These are phyloP conservation scores for Colletotrichum lupini DNA, from an alignment of 2,329 filamentous ascomycete genomes.

Conservation along the genomic window DNA sequence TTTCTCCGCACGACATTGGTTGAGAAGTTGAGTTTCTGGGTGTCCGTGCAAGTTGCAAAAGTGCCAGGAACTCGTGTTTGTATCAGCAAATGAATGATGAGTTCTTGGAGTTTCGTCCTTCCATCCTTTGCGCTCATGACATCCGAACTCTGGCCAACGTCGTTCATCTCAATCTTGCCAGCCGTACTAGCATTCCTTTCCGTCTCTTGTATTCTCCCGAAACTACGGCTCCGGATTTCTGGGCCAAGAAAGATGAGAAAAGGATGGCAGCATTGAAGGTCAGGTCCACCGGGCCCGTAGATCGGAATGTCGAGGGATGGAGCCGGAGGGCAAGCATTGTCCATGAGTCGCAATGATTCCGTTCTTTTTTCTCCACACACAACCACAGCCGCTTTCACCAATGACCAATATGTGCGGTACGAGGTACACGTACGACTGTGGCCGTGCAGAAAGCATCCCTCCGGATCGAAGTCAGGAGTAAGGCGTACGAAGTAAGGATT, in stretches of 20 bases:
- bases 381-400: neutral
- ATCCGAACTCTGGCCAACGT: neutral
- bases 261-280: neutral
- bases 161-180: slow-evolving; percentile 20
- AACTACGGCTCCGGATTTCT: neutral
- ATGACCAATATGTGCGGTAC: no score
- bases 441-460: neutral
- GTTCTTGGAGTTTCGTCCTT: neutral
- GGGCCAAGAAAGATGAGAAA: neutral
- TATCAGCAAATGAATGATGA: neutral
- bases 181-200: neutral
- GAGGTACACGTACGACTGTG: neutral
- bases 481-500: neutral
- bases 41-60: neutral
- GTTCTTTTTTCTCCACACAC: neutral
- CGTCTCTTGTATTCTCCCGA: neutral
- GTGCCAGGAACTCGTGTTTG: no score
- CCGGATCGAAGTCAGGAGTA: neutral
- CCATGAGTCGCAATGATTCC: slow-evolving; percentile 7
- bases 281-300: slow-evolving; percentile 16
- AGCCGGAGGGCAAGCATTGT: slow-evolving; percentile 1
- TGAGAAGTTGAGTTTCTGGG: neutral
- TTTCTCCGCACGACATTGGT: slow-evolving; percentile 18
- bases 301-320: slow-evolving; percentile 22
- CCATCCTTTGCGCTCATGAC: neutral